Evolutionary conservation across 2,329 filamentous ascomycete genomes (phyloP), one percentile per base, ranked within the genome.

Genomic region (Knufia petricola): DNA sequence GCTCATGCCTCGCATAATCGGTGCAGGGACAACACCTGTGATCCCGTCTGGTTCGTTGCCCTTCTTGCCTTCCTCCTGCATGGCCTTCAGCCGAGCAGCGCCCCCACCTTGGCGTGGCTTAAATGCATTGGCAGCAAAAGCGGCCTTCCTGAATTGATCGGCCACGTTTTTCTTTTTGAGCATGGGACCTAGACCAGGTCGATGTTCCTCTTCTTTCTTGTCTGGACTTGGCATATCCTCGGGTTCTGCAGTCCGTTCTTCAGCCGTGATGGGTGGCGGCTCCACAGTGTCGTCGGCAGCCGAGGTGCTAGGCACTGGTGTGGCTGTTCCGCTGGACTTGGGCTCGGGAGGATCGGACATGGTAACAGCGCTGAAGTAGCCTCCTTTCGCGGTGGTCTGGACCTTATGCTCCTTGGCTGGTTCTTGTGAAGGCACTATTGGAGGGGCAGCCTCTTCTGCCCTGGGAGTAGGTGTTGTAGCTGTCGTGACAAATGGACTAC

Each of bases 181-280:
- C 89, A 95, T 95, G 1, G 88, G 87, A 0, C 87, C 87, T 4
- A 94, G 74, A 1, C 87, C 88, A 15, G 87, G 87, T n/a, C 86
- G 73, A 55, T 75, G 71, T 24, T 66, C 64, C 38, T 75, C 74
- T 23, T 76, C 75, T 66, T 28, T 76, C 65, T 59, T 69, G 65
- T 66, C 73, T 73, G 63, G 66, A 9, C 66, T 64, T 36, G 67
- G 64, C 57, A 70, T 69, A 41, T 72, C 45, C 39, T 60, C 55
- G n/a, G 55, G 52, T 50, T 52, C 50, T 30, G 50, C 52, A 3
- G 43, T 41, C 24, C 44, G 34, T 0, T 52, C 42, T 30, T 52
- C 52, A 1, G 52, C 52, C 12, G 58, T 51, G 13, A 52, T 40
- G 13, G 50, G 20, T 40, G 48, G 47, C 2, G 32, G 30, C 15